phyloP scores from a whole-genome alignment of 2,329 filamentous ascomycete species.

The Leptographium lundbergii region DNA sequence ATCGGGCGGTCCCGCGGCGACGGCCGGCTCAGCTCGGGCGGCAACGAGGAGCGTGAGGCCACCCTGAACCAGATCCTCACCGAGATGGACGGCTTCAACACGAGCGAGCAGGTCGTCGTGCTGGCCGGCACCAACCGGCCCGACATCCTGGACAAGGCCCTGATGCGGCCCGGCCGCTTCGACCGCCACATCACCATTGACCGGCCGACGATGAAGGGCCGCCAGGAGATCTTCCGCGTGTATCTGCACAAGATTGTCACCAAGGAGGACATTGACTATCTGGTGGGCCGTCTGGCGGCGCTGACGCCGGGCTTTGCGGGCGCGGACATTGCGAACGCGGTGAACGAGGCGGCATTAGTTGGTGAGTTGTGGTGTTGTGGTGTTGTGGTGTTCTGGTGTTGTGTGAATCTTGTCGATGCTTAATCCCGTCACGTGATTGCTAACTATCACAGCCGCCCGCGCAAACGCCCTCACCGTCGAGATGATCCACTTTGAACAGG shows the following conservation, averaged over 20 bases:
- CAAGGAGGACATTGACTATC: slow-evolving; percentile 73
- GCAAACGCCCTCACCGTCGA: slow-evolving; percentile 66
- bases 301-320: slow-evolving; percentile 94
- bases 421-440: slow-evolving; percentile 15
- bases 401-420: too few species aligned
- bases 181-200: slow-evolving; percentile 95
- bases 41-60: slow-evolving; percentile 93
- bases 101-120: slow-evolving; percentile 88
- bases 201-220: slow-evolving; percentile 88
- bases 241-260: slow-evolving; percentile 93
- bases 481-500: slow-evolving; percentile 91
- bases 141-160: slow-evolving; percentile 85
- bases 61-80: slow-evolving; percentile 97
- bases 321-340: slow-evolving; percentile 95
- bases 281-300: slow-evolving; percentile 79
- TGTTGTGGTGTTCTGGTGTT: not conserved
- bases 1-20: slow-evolving; percentile 86
- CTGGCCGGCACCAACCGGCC: slow-evolving; percentile 93
- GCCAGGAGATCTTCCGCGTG: slow-evolving; percentile 91
- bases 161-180: slow-evolving; percentile 94
- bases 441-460: slow-evolving; percentile 60
- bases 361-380: slow-evolving; percentile 42
- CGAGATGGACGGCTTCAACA: slow-evolving; percentile 99
- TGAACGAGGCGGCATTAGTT: slow-evolving; percentile 93
- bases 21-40: slow-evolving; percentile 58